Evolutionary conservation across 345 rosid genomes (phyloP).

Genomic region (Gossypium turneri): DNA sequence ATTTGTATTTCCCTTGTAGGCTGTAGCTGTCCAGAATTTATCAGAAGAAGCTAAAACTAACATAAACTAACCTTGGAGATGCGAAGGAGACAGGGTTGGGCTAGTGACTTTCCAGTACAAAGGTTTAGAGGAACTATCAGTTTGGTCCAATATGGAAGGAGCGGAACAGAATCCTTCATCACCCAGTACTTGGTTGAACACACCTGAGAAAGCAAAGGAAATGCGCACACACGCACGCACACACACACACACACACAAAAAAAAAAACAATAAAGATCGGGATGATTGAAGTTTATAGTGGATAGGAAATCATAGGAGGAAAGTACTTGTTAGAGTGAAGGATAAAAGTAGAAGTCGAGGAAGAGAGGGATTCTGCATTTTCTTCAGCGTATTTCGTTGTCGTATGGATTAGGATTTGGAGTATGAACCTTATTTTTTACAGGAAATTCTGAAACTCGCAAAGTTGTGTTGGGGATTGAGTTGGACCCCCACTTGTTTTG

Average conservation of each 20-base stretch:
- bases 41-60: neutral
- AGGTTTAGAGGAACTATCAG: slow-evolving; percentile 38
- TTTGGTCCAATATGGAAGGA: slow-evolving; percentile 34
- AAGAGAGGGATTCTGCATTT: slow-evolving; percentile 5
- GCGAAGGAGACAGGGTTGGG: slow-evolving; percentile 88
- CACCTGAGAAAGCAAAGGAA: slow-evolving; percentile 30
- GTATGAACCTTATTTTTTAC: neutral
- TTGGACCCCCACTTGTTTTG: neutral
- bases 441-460: neutral
- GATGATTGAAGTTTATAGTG: slow-evolving; percentile 4
- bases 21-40: neutral
- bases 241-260: neutral
- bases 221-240: neutral
- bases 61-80: slow-evolving; percentile 54
- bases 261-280: neutral
- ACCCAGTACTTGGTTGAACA: slow-evolving; percentile 29
- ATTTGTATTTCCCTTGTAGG: neutral
- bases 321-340: slow-evolving; percentile 6
- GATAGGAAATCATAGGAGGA: neutral
- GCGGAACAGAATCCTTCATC: slow-evolving; percentile 77
- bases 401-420: neutral
- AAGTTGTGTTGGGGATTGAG: neutral
- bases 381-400: neutral
- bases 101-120: slow-evolving; percentile 78
- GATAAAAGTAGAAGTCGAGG: neutral